Evolutionary conservation across 257 asterid species (phyloP), one percentile per base, ranked within the genome.

Genomic region (Primulina eburnea): DNA sequence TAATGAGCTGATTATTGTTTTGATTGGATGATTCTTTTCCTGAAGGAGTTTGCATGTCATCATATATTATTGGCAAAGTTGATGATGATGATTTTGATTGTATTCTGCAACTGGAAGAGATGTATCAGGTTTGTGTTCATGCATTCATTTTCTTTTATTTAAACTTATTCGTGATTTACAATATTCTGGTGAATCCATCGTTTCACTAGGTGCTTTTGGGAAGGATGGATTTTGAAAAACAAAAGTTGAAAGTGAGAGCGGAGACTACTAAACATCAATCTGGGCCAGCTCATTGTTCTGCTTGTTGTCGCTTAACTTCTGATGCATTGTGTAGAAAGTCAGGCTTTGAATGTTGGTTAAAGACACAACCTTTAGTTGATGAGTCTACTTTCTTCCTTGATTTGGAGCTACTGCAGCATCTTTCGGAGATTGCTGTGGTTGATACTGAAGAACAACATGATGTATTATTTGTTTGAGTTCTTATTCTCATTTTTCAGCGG

Each of bases 321-420:
- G 85, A 79, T 76, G 67, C 81, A 50, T 75, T 89, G 68, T 82
- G 83, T 79, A 66, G 67, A 34, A 83, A 79, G 43, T 69, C 88
- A 67, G 90, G 88, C 62, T 70, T 86, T 57, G 69, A 77, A 34
- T 75, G 85, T 79, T 87, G 92, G 96, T 73, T 80, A 37, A 87
- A 73, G 68, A 83, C 85, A 24, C 80, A 88, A 69, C 88, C 96
- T 64, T 65, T 94, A 75, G 73, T 72, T 33, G 96, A 94, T 67
- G 89, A 87, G 74, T 80, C 90, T 10, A 86, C 97, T 67, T 86
- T 91, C 68, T 82, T 78, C 83, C 82, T 82, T 65, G 97, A 94
- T 67, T 75, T 83, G 81, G 81, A 82, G 68, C 77, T 94, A 62
- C 84, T 94, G 71, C 85, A 78, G 77, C 71, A 81, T 62, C 85